Evolutionary conservation across 2,329 filamentous ascomycete genomes (phyloP), one percentile per base, ranked within the genome.

Genomic region (Fusarium pseudoanthophilum): DNA sequence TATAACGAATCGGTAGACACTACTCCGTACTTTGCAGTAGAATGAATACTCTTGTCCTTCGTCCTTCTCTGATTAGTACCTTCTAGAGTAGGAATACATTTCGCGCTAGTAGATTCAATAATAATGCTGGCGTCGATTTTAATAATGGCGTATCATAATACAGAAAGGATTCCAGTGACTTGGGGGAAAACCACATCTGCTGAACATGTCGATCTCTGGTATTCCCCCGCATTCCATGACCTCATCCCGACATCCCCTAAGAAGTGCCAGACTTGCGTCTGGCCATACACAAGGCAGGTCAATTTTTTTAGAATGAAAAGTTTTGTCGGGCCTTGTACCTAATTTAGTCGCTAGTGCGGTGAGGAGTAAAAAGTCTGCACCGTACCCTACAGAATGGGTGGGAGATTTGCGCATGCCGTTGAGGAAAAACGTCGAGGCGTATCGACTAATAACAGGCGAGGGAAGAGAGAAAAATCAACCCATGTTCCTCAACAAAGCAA

Each of bases 141-240:
- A 39, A 53, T 8, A 39, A 53, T 16, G 24, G 15, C 26, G 20
- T 39, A n/a, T 26, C 18, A 21, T 26, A 36, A 21, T 52, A 26
- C n/a, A 34, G 9, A 21, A 36, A 26, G 49, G 16, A 52, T 52
- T 52, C 49, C 32, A 36, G 49, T 57, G 49, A 53, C 56, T 62
- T 52, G 56, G 69, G 42, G 62, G 24, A 46, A 52, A 52, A 30
- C 42, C 51, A 62, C 36, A 62, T 53, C 43, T 58, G 60, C 24
- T 66, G 61, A 72, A 59, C 30, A 69, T 63, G 67, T 63, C 56
- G 65, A 72, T 72, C 69, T 67, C 62, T 72, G 73, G 73, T 46
- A 77, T 77, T 78, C 75, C 78, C 78, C 78, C 78, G 78, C 78
- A 80, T 79, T 80, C 76, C 78, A 79, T 80, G 77, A 78, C 78